A percentile compares a stretch with the other conserved stretches of the same genome.
phyloP scores from a whole-genome alignment of 768 basidiomycete species.

The Lactifluus echinatus region DNA sequence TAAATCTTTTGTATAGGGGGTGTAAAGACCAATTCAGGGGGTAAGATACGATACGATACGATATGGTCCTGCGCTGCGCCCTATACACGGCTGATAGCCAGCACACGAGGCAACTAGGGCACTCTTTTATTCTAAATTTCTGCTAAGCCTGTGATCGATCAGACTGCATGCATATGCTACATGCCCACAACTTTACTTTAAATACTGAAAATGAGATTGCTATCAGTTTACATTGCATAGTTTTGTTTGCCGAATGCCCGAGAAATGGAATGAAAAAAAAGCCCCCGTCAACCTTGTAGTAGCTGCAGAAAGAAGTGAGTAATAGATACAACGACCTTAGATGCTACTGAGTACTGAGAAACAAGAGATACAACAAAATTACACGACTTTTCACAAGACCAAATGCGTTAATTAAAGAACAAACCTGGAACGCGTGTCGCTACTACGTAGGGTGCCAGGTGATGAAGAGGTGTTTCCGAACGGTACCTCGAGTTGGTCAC shows the following conservation, averaged over 20 bases:
- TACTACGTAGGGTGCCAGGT: background rate
- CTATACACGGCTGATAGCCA: no score
- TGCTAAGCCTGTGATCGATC: no score
- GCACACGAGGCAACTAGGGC: no score
- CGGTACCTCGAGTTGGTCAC: background rate
- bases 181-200: conserved; percentile 2
- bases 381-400: background rate
- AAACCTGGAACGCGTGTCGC: conserved; percentile 9
- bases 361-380: conserved; percentile 9
- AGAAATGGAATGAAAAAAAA: background rate
- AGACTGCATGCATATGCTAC: no score
- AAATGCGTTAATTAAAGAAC: background rate
- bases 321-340: conserved; percentile 15
- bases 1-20: no score
- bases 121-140: no score
- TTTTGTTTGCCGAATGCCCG: background rate
- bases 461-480: background rate
- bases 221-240: conserved; percentile 15
- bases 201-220: conserved; percentile 4
- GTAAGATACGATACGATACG: no score
- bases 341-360: conserved; percentile 5
- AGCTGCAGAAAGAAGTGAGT: background rate
- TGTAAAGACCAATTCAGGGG: no score
- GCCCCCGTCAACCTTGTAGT: background rate
- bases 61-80: no score